Evolutionary conservation across 306 rosid genomes (phyloP), one percentile per base, ranked within the genome.

Genomic region (Sophora flavescens): DNA sequence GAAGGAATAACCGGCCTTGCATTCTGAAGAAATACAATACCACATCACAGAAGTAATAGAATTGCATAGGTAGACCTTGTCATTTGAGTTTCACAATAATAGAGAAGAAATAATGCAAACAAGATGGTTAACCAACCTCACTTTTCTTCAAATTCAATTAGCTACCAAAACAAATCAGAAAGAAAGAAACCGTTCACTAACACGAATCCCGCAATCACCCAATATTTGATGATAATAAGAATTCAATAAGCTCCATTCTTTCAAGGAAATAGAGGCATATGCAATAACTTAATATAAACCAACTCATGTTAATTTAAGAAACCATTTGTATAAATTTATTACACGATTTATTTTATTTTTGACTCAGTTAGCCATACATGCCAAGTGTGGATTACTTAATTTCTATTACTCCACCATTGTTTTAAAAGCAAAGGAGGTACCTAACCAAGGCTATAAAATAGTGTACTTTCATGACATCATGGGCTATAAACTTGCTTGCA

Each of bases 1-100:
- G 73, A 77, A 36, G 97, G 98, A 71, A 96, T 87, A 52, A 50
- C 81, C 22, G 98, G 99, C 77, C 98, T 89, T 77, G 72, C 54
- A 77, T 89, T 92, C 99, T 96, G 96, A 56, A 72, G 63, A 75
- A 33, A 63, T 0, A 48, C 8, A 52, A 58, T 10, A 75, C 36
- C 26, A 73, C 13, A 82, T 58, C 62, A 65, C 35, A 63, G 9
- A 32, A 47, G 70, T 47, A 59, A 82, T 76, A 87, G 83, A 62
- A 72, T 72, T 72, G 42, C 79, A 41, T 33, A 15, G 5, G 35
- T 36, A 77, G 52, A 75, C 14, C 33, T 30, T 42, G 36, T 26
- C 13, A 38, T 63, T 30, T 11, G 57, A 58, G 52, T 47, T 28
- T 62, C 73, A 28, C 45, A 12, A 10, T 52, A 61, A 39, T 7